Evolutionary conservation across 805 yeast species (phyloP), one percentile per base, ranked within the genome.

Genomic region (Ascoidea rubescens): DNA sequence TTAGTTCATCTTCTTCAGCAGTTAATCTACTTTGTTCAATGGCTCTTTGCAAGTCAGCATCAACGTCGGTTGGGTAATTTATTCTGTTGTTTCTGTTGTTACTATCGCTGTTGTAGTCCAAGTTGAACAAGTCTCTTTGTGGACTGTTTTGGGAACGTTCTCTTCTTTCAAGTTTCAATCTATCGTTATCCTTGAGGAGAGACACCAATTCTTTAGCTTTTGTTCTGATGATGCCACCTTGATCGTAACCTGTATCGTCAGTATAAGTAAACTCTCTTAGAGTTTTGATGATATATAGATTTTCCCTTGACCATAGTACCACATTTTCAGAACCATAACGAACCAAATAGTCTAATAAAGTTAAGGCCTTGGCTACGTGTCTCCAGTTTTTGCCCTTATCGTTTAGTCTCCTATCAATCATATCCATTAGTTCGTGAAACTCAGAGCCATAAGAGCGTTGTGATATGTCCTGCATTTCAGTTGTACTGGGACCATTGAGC

Each of bases 301-400:
- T 90, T 63, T 88, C 96, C 63, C 81, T 84, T 55, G 90, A 80
- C 99, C 99, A 91, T 45, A 82, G 71, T 5, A 90, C 96, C 61
- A 90, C 91, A 61, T 84, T 83, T 58, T 89, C 96, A 21, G 89
- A 77, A 45, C 97, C 99, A 55, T 75, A 77, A 59, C 93, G 79
- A 17, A 90, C 88, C 53, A 90, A 71, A 67, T 82, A 91, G 61
- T 90, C 96, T 59, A 91, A 73, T n/a, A 91, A 82, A 1, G 95
- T 84, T 56, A 91, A 73, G 1, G 96, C 82, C 67, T 91, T 93
- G 56, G 95, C 90, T 50, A 91, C 90, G 65, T 91, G 99, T 58
- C 96, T 78, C 97, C 97, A 91, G 69, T 91, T 86, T 66, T 89
- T 90, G 55, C 98, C 98, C 71, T 90, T 90, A 64, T 91, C 98